phyloP scores from a whole-genome alignment of 2,329 filamentous ascomycete species.

The Trichoderma sp. region DNA sequence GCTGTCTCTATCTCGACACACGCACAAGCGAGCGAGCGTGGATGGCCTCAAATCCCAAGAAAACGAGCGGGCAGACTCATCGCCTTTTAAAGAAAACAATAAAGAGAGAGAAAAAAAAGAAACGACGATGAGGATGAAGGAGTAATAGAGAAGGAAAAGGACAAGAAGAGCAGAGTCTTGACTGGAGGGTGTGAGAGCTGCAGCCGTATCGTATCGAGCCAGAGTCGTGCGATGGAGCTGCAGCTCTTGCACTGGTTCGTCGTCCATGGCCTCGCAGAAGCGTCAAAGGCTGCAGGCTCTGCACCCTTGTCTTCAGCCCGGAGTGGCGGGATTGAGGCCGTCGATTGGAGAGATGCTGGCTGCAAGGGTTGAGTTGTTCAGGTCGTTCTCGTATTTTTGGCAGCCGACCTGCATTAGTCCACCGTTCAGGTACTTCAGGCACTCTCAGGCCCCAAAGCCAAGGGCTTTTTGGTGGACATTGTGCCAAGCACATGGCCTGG shows the following conservation, averaged over 20 bases:
- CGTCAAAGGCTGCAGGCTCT: not conserved
- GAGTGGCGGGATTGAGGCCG: slow-evolving; percentile 18
- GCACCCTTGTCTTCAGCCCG: slow-evolving; percentile 9
- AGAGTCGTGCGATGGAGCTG: slow-evolving; percentile 17
- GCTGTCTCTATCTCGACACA: not conserved
- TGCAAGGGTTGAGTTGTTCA: slow-evolving; percentile 10
- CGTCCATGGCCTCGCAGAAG: not conserved
- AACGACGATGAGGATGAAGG: not conserved
- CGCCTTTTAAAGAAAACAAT: not conserved
- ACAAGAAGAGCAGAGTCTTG: not conserved
- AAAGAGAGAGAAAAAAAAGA: not conserved
- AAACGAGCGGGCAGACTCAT: slow-evolving; percentile 2
- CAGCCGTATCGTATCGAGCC: slow-evolving; percentile 10
- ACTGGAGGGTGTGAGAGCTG: slow-evolving; percentile 1
- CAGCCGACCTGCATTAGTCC: slow-evolving; percentile 17
- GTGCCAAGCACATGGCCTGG: not conserved
- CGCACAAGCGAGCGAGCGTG: slow-evolving; percentile 1
- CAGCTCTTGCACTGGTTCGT: slow-evolving; percentile 6
- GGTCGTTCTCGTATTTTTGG: slow-evolving; percentile 23
- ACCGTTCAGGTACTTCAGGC: not conserved
- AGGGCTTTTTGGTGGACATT: not conserved
- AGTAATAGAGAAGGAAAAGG: not conserved
- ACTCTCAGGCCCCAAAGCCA: not conserved
- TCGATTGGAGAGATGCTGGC: slow-evolving; percentile 12
- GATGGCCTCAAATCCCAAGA: not conserved